Evolutionary conservation across 2,329 filamentous ascomycete species (phyloP).

Genomic region (Cercospora sojina): DNA sequence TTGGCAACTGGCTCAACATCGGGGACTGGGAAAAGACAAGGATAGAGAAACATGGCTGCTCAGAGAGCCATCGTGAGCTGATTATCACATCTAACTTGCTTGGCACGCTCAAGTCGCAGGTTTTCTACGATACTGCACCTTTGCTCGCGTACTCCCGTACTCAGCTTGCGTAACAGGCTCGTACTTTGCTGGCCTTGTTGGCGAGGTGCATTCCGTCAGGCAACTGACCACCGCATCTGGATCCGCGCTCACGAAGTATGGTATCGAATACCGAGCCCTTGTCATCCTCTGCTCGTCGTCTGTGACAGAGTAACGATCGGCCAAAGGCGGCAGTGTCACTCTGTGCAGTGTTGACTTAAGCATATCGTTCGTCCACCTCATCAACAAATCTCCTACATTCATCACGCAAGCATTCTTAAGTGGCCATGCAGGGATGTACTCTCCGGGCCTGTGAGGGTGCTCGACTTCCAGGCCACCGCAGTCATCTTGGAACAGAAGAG

Average conservation of each 20-base stretch:
- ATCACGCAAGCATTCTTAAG: constrained; percentile 40
- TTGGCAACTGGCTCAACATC: background rate
- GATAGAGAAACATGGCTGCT: constrained; percentile 7
- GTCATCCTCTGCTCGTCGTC: constrained; percentile 14
- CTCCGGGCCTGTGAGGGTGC: constrained; percentile 33
- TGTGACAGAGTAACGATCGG: constrained; percentile 20
- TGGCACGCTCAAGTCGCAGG: background rate
- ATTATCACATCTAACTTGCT: constrained; percentile 6
- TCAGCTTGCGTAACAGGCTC: constrained; percentile 42
- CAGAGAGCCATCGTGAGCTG: background rate
- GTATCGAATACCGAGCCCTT: constrained; percentile 42
- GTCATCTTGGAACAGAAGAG: constrained; percentile 45
- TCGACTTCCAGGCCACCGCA: constrained; percentile 45
- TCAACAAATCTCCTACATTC: constrained; percentile 44
- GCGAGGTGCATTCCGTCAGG: constrained; percentile 39
- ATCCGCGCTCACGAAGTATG: constrained; percentile 44
- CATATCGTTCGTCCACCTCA: constrained; percentile 40
- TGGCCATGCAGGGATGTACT: constrained; percentile 36
- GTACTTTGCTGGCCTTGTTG: constrained; percentile 40
- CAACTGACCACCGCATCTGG: constrained; percentile 42
- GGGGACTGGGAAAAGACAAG: background rate
- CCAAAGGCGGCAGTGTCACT: constrained; percentile 38
- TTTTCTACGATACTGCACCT: constrained; percentile 19
- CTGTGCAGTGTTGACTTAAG: constrained; percentile 43
- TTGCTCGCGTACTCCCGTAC: constrained; percentile 39